phyloP scores from a whole-genome alignment of 768 basidiomycete genomes.

The Rhizopogon sp. region DNA sequence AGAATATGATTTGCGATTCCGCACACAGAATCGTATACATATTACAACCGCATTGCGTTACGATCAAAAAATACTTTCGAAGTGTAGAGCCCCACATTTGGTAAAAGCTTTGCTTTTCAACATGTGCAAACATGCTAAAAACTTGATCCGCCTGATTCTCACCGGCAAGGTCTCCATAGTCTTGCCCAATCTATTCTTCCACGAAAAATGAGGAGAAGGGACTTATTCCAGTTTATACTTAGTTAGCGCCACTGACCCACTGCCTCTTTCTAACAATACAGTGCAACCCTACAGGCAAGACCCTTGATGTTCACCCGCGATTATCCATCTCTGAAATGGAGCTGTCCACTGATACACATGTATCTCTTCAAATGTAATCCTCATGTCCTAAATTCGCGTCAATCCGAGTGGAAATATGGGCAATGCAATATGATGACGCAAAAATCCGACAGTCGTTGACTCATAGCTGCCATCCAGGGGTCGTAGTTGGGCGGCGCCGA shows the following conservation, averaged over 20 bases:
- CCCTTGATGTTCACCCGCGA: not conserved
- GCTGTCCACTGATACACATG: not conserved
- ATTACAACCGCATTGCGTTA: too few species aligned
- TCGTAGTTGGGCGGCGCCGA: slow-evolving; percentile 7
- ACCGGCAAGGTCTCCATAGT: not conserved
- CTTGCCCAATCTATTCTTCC: not conserved
- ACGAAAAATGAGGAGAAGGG: not conserved
- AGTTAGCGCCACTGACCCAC: too few species aligned
- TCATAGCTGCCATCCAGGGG: not conserved
- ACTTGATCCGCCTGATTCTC: not conserved
- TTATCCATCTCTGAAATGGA: not conserved
- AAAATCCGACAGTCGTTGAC: not conserved
- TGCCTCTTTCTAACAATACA: not conserved
- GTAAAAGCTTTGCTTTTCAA: not conserved
- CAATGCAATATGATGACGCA: not conserved
- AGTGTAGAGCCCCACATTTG: not conserved
- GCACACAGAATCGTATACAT: too few species aligned
- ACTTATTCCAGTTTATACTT: not conserved
- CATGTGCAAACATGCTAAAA: not conserved
- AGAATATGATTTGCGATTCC: too few species aligned
- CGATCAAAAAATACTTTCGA: too few species aligned
- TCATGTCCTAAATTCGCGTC: too few species aligned
- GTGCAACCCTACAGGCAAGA: not conserved
- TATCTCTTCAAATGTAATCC: not conserved
- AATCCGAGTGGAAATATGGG: not conserved